Percentiles rank a stretch among this genome's conserved stretches.
Conservation (phyloP, 345 rosid genomes). For the Raphanus sativus region DNA sequence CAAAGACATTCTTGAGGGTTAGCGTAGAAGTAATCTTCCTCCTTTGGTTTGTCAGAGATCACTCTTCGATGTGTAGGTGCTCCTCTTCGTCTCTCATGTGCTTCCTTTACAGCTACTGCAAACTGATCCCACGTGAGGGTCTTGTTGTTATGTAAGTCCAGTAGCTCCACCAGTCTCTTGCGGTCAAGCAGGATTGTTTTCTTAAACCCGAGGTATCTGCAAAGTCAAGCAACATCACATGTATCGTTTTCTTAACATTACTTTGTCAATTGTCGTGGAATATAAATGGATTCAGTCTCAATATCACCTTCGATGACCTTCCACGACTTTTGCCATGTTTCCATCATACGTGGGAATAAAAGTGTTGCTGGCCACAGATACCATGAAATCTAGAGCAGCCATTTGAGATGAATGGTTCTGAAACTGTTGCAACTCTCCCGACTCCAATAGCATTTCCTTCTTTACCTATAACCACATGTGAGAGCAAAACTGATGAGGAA, state of each 20-base stretch:
- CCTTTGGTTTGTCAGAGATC: slow-evolving; percentile 82
- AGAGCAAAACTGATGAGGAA: slow-evolving; percentile 25
- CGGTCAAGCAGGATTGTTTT: slow-evolving; percentile 71
- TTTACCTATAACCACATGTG: slow-evolving; percentile 59
- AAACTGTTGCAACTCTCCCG: slow-evolving; percentile 69
- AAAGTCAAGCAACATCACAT: slow-evolving; percentile 1
- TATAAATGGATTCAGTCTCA: not conserved
- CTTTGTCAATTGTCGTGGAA: slow-evolving; percentile 1
- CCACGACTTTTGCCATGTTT: slow-evolving; percentile 98
- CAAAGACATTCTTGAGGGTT: slow-evolving; percentile 96
- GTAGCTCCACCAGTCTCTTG: slow-evolving; percentile 66
- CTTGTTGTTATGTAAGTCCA: slow-evolving; percentile 74
- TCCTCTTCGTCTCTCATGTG: slow-evolving; percentile 73
- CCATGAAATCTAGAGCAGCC: slow-evolving; percentile 98
- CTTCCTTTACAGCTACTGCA: slow-evolving; percentile 54
- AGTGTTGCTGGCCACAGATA: slow-evolving; percentile 81
- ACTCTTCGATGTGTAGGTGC: slow-evolving; percentile 63
- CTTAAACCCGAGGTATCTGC: slow-evolving; percentile 84
- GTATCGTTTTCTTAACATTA: not conserved
- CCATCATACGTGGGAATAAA: slow-evolving; percentile 95
- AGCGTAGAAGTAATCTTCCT: slow-evolving; percentile 96
- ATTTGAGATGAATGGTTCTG: slow-evolving; percentile 98
- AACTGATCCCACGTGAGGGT: slow-evolving; percentile 72
- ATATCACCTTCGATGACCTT: slow-evolving; percentile 91
- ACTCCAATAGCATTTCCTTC: slow-evolving; percentile 82